phyloP scores from a whole-genome alignment of 352 stramenopile genomes.

The Halophytophthora batemanensis region DNA sequence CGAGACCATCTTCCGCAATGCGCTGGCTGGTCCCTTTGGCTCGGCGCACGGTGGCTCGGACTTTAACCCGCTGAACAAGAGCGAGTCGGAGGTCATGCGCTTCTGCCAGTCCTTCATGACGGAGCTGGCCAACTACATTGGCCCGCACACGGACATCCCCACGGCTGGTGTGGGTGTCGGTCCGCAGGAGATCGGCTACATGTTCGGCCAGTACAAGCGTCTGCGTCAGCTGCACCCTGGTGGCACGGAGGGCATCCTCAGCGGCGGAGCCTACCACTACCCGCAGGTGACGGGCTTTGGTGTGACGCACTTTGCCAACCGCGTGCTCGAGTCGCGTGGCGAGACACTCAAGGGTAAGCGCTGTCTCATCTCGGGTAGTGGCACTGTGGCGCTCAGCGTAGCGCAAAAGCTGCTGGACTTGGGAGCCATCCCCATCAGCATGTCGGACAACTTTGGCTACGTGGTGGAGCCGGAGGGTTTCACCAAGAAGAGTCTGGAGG shows the following conservation, averaged over 20 bases:
- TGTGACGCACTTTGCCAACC: slow-evolving; percentile 94
- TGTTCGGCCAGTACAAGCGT: slow-evolving; percentile 98
- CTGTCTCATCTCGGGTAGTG: slow-evolving; percentile 95
- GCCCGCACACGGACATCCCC: slow-evolving; percentile 93
- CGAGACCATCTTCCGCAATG: slow-evolving; percentile 96
- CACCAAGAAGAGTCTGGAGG: slow-evolving; percentile 56
- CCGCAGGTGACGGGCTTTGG: slow-evolving; percentile 92
- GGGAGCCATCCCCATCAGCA: slow-evolving; percentile 94
- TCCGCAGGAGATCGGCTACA: slow-evolving; percentile 93
- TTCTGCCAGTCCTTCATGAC: slow-evolving; percentile 99
- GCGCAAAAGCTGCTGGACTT: slow-evolving; percentile 94
- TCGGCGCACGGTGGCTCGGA: slow-evolving; percentile 91
- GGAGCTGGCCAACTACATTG: slow-evolving; percentile 98
- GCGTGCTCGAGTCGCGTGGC: slow-evolving; percentile 89
- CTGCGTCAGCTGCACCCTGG: slow-evolving; percentile 83
- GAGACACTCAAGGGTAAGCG: slow-evolving; percentile 95
- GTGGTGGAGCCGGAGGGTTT: slow-evolving; percentile 94
- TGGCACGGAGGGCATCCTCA: slow-evolving; percentile 86
- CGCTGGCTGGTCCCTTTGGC: slow-evolving; percentile 79
- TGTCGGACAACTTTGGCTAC: slow-evolving; percentile 95
- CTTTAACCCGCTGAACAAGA: slow-evolving; percentile 98
- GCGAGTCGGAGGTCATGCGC: slow-evolving; percentile 95
- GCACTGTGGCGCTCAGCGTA: slow-evolving; percentile 92
- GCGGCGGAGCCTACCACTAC: slow-evolving; percentile 86
- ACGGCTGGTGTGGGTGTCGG: slow-evolving; percentile 94